Evolutionary conservation across 192 early-diverging fungal species (phyloP), one percentile per base, ranked within the genome.

Genomic region (Kickxella alabastrina): DNA sequence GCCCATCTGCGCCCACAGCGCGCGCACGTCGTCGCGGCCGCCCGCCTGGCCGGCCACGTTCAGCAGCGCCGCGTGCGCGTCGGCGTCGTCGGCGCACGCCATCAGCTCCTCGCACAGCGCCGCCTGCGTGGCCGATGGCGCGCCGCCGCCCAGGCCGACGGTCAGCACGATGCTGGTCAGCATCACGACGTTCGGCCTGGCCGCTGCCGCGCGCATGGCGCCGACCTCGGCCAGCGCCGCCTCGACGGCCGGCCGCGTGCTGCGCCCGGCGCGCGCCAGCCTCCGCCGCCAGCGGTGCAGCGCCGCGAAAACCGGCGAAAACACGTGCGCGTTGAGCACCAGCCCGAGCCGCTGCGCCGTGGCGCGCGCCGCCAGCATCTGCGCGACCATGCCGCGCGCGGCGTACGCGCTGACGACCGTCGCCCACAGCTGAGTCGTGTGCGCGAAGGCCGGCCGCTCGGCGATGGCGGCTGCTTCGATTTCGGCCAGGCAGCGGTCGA

Each of bases 151-250:
- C 25, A 65, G 50, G n/a, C 58, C 70, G 2, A 65, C 42, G n/a
- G 54, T 73, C 53, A 73, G 35, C 10, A 65, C 32, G 3, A 73
- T 17, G 23, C 62, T 73, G 13, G 70, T 73, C 21, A 73, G 53
- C 9, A 73, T 60, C 3, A 38, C 52, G 7, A 53, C 49, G 23
- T 73, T 73, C 7, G 59, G 49, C 31, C 32, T 22, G 10, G 58
- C 32, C 0, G 44, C 50, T 12, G 36, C 44, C 1, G 26, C 28
- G 14, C 54, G 58, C 70, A 73, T 73, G 1, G 37, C 62, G 17
- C 57, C 52, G 21, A 53, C 61, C 50, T 73, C 70, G n/a, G 48
- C 44, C 5, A 73, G 49, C 6, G 70, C 63, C 17, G 54, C 39
- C 1, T 28, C 39, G 1, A 51, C 39, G 15, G 52, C 59, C 14